A percentile compares a stretch with the other conserved stretches of the same genome.
phyloP scores from a whole-genome alignment of 2,329 filamentous ascomycete species.

The Epichloe bromicola region DNA sequence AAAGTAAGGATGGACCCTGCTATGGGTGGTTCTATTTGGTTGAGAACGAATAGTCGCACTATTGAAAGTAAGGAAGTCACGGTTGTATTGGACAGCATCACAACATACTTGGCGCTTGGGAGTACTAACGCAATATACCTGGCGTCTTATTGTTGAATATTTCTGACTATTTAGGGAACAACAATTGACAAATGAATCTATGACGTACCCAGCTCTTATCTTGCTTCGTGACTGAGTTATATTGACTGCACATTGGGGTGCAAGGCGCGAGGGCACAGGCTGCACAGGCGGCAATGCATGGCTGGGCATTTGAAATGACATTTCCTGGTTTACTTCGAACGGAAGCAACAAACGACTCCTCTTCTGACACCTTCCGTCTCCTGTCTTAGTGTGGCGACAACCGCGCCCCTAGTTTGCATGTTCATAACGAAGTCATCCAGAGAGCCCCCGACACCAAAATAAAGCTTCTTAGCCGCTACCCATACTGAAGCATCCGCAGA shows the following conservation, averaged over 20 bases:
- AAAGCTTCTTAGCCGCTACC: conserved; percentile 65
- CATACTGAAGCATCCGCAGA: conserved; percentile 43
- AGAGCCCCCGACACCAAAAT: conserved; percentile 76
- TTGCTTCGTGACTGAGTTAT: too few relatives aligned
- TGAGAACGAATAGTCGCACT: background rate
- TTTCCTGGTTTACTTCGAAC: background rate
- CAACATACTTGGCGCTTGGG: background rate
- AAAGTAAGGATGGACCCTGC: conserved; percentile 11
- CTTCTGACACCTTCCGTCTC: conserved; percentile 48
- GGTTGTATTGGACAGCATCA: background rate
- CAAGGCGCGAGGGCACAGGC: background rate
- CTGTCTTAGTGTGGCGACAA: conserved; percentile 39
- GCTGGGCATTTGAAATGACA: background rate
- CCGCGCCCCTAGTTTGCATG: conserved; percentile 34
- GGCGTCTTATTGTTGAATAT: background rate
- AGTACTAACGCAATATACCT: background rate
- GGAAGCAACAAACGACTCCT: conserved; percentile 36
- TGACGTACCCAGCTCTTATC: background rate
- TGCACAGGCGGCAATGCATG: background rate
- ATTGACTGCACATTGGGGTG: background rate
- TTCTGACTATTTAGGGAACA: background rate
- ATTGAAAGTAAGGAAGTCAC: background rate
- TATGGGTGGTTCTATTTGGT: background rate
- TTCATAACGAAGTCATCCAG: conserved; percentile 57
- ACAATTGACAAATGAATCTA: background rate